Percentiles rank a stretch among this genome's conserved stretches.
phyloP scores from a whole-genome alignment of 495 filamentous ascomycete genomes.

The Hypomontagnella submonticulosa region DNA sequence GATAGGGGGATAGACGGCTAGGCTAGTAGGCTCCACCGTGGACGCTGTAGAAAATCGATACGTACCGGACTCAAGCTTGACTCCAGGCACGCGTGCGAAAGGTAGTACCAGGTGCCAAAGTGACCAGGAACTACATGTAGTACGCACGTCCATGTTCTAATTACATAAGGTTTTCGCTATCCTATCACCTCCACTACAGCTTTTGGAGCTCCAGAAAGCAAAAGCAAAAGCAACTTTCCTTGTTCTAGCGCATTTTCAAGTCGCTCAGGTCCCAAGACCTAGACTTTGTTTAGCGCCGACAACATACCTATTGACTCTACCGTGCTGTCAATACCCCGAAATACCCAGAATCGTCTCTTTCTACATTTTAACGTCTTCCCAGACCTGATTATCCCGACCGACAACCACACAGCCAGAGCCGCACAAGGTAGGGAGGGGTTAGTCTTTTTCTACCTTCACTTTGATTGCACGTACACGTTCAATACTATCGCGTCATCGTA shows the following conservation, averaged over 20 bases:
- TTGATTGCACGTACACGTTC: constrained; percentile 2
- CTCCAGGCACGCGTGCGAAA: too few relatives aligned
- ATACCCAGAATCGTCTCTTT: neutral
- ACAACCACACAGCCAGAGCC: neutral
- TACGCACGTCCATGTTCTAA: neutral
- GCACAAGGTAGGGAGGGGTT: constrained; percentile 20
- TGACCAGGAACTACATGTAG: neutral
- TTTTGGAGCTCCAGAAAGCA: constrained; percentile 29
- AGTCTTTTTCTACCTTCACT: constrained; percentile 19
- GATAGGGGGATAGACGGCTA: too few relatives aligned
- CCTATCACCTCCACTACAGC: constrained; percentile 32
- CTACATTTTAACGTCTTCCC: neutral
- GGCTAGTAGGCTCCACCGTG: too few relatives aligned
- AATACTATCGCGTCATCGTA: neutral
- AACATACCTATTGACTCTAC: constrained; percentile 10
- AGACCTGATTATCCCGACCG: constrained; percentile 3
- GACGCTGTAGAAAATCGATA: too few relatives aligned
- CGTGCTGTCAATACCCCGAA: constrained; percentile 4
- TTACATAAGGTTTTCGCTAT: constrained; percentile 23
- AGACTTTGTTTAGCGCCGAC: constrained; percentile 5
- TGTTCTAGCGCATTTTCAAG: constrained; percentile 29
- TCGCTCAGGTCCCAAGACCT: neutral
- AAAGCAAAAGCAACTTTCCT: constrained; percentile 18
- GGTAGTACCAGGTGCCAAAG: too few relatives aligned
- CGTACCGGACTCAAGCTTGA: too few relatives aligned